Conservation (phyloP, 495 filamentous ascomycete species). For the Xylaria acuta region DNA sequence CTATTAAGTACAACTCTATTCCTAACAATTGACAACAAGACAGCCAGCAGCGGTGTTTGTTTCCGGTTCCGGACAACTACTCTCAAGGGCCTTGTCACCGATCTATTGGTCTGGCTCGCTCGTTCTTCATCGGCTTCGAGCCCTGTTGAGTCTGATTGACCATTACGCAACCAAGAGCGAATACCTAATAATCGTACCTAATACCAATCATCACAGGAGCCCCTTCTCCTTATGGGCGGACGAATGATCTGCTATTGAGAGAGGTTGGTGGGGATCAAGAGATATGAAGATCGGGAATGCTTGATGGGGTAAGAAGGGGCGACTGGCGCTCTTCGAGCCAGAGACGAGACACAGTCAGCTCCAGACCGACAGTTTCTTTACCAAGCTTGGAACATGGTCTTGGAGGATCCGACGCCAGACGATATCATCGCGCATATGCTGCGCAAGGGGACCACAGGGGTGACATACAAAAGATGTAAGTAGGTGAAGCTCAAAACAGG, state of each 20-base stretch:
- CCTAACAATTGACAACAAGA: not conserved
- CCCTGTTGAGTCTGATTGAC: not conserved
- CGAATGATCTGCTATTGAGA: not conserved
- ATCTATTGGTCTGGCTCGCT: conserved; percentile 17
- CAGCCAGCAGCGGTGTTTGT: conserved; percentile 6
- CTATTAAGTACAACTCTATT: no score
- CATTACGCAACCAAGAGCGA: conserved; percentile 1
- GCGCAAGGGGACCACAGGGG: conserved; percentile 17
- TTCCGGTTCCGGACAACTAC: conserved; percentile 15
- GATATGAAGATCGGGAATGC: conserved; percentile 21
- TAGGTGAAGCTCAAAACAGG: conserved; percentile 23
- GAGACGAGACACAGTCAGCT: conserved; percentile 28
- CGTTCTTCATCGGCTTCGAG: conserved; percentile 1
- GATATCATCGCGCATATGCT: conserved; percentile 24
- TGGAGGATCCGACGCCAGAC: conserved; percentile 20
- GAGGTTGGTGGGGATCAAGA: conserved; percentile 1
- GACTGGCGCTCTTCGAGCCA: not conserved
- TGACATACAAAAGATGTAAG: not conserved
- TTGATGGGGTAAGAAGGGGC: conserved; percentile 19
- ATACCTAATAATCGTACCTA: not conserved
- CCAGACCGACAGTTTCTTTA: conserved; percentile 23
- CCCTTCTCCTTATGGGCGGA: not conserved
- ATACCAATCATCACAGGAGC: not conserved
- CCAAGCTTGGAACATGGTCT: conserved; percentile 20
- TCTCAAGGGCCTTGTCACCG: conserved; percentile 11